Evolutionary conservation across 306 rosid genomes (phyloP).

Genomic region (Quercus robur): DNA sequence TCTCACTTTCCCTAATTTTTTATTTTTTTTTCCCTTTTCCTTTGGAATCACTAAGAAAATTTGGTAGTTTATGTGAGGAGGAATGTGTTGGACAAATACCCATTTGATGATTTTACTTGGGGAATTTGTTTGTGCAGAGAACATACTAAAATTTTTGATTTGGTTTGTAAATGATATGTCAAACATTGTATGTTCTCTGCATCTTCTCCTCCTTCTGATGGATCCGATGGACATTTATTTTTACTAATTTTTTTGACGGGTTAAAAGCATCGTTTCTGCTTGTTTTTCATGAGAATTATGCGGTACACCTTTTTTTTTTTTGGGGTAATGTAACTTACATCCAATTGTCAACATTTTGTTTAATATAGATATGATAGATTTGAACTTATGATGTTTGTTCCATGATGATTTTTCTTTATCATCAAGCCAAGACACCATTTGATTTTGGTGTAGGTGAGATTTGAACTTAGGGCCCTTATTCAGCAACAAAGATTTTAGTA

Average conservation of each 20-base stretch:
- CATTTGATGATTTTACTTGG: not conserved
- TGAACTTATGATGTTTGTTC: no score
- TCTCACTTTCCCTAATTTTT: not conserved
- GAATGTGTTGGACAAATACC: not conserved
- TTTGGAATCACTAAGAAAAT: not conserved
- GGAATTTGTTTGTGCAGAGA: not conserved
- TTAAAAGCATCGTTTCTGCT: not conserved
- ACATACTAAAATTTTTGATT: not conserved
- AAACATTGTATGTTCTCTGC: not conserved
- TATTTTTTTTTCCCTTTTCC: not conserved
- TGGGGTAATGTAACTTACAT: no score
- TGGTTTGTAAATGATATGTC: not conserved
- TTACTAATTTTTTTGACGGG: not conserved
- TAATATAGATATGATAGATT: no score
- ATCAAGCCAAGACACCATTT: no score
- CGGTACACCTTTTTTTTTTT: no score
- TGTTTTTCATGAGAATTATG: not conserved
- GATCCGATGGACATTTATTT: not conserved
- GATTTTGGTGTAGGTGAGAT: no score
- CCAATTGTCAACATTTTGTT: no score
- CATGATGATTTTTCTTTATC: no score
- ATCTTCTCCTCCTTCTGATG: not conserved
- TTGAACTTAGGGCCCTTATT: no score
- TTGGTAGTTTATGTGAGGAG: not conserved
- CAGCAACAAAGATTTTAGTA: no score